A percentile compares a stretch with the other conserved stretches of the same genome.
These are phyloP conservation scores for Saxophila tyrrhenica DNA, from an alignment of 495 filamentous ascomycete genomes.

Conservation along the genomic window DNA sequence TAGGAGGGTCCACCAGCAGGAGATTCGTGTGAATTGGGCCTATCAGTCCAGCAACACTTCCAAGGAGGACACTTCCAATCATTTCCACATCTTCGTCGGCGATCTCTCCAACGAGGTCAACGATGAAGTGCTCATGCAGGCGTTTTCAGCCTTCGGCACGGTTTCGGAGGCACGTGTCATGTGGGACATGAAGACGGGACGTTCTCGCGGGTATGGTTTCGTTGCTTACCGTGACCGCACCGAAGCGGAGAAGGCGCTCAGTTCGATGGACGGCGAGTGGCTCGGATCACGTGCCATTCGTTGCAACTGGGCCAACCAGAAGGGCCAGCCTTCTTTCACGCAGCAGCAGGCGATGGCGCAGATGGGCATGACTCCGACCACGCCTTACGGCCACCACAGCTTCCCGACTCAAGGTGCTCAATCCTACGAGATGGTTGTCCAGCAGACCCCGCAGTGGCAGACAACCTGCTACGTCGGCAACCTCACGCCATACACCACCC, in stretches of 20 bases:
- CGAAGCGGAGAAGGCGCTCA: slow-evolving; percentile 93
- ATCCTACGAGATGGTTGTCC: slow-evolving; percentile 95
- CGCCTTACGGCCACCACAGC: slow-evolving; percentile 91
- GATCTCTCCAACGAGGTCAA: slow-evolving; percentile 99
- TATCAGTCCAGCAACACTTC: slow-evolving; percentile 91
- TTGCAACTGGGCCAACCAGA: slow-evolving; percentile 99
- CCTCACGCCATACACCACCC: slow-evolving; percentile 92
- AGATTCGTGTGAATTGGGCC: slow-evolving; percentile 99
- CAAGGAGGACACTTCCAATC: slow-evolving; percentile 97
- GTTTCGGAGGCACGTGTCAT: slow-evolving; percentile 99
- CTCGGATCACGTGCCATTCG: slow-evolving; percentile 95
- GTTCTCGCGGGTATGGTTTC: slow-evolving; percentile 94
- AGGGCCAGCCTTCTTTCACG: slow-evolving; percentile 94
- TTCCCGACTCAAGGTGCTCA: slow-evolving; percentile 95
- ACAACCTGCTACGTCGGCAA: slow-evolving; percentile 98
- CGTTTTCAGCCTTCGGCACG: slow-evolving; percentile 90
- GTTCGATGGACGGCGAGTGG: slow-evolving; percentile 99
- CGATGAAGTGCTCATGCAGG: slow-evolving; percentile 86
- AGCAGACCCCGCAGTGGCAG: slow-evolving; percentile 97
- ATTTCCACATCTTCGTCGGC: slow-evolving; percentile 98
- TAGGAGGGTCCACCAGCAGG: slow-evolving; percentile 90
- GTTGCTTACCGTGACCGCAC: slow-evolving; percentile 91
- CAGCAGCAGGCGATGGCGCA: slow-evolving; percentile 95
- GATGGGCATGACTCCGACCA: slow-evolving; percentile 98
- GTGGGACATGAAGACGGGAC: slow-evolving; percentile 99